These are phyloP conservation scores for Phytophthora uliginosa DNA, from an alignment of 352 stramenopile species.

Conservation along the genomic window DNA sequence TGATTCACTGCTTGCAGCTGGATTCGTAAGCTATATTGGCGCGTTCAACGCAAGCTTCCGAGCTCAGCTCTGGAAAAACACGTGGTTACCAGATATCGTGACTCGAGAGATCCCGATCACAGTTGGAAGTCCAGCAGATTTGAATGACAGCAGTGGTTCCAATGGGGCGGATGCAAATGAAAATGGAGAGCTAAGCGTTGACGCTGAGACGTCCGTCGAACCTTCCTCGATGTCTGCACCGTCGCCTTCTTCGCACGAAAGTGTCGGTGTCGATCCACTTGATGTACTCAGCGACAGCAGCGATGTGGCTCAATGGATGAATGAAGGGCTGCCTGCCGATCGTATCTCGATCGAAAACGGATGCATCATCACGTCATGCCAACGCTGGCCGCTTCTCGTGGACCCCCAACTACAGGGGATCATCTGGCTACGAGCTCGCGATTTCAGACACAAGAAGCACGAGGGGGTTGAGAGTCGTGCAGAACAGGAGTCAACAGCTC, in stretches of 20 bases:
- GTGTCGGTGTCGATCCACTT: constrained; percentile 79
- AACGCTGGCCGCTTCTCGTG: constrained; percentile 91
- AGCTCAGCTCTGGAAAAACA: constrained; percentile 83
- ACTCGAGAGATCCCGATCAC: constrained; percentile 90
- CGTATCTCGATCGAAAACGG: constrained; percentile 95
- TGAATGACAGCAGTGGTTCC: constrained; percentile 7
- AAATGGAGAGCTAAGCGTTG: constrained; percentile 1
- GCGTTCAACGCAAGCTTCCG: constrained; percentile 91
- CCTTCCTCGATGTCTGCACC: constrained; percentile 11
- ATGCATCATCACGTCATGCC: constrained; percentile 91
- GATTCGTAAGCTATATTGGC: constrained; percentile 95
- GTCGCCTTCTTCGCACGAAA: constrained; percentile 2
- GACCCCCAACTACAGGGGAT: constrained; percentile 93
- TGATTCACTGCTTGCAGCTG: constrained; percentile 89
- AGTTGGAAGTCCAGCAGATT: constrained; percentile 30
- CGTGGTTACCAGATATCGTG: constrained; percentile 91
- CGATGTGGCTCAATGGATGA: constrained; percentile 92
- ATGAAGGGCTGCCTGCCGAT: constrained; percentile 92
- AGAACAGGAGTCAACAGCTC: constrained; percentile 4
- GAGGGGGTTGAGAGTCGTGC: neutral
- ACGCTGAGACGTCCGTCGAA: constrained; percentile 11
- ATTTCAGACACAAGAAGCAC: constrained; percentile 47
- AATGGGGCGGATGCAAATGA: neutral
- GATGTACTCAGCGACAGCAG: constrained; percentile 89
- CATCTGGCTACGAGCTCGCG: constrained; percentile 80